These are phyloP conservation scores for Microcera coccophila DNA, from an alignment of 2,329 filamentous ascomycete species.

Conservation along the genomic window DNA sequence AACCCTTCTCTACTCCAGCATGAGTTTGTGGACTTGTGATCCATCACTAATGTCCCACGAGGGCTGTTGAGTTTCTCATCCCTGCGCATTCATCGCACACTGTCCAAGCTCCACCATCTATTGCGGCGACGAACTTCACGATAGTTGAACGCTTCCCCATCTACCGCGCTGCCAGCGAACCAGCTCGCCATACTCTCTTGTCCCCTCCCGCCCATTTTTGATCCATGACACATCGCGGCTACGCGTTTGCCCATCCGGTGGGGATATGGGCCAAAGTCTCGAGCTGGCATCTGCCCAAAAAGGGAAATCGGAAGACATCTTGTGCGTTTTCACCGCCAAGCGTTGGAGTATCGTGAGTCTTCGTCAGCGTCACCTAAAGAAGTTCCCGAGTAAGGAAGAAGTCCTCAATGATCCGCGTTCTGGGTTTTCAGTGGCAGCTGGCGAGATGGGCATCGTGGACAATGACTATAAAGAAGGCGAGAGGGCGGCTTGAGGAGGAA, in stretches of 20 bases:
- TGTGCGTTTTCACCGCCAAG: conserved; percentile 21
- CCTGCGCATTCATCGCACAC: conserved; percentile 9
- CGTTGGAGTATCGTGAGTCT: conserved; percentile 4
- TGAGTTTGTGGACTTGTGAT: conserved; percentile 7
- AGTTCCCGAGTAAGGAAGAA: background rate
- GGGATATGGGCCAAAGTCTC: background rate
- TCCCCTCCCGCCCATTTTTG: conserved; percentile 11
- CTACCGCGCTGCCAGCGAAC: conserved; percentile 7
- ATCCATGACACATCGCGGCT: conserved; percentile 10
- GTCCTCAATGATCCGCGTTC: background rate
- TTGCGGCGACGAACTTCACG: conserved; percentile 17
- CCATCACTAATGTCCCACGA: conserved; percentile 9
- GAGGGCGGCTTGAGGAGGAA: background rate
- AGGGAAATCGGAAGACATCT: conserved; percentile 23
- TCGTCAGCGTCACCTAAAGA: background rate
- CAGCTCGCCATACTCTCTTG: conserved; percentile 17
- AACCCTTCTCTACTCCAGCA: background rate
- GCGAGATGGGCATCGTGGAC: background rate
- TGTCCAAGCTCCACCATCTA: conserved; percentile 21
- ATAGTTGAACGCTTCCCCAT: conserved; percentile 14
- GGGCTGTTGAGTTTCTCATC: conserved; percentile 9
- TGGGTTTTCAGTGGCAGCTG: background rate
- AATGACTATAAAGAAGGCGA: background rate
- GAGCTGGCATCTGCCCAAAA: conserved; percentile 12
- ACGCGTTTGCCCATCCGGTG: conserved; percentile 7